Percentiles rank a stretch among this genome's conserved stretches.
phyloP scores from a whole-genome alignment of 2,329 filamentous ascomycete genomes.

The Alternaria brassicicola region DNA sequence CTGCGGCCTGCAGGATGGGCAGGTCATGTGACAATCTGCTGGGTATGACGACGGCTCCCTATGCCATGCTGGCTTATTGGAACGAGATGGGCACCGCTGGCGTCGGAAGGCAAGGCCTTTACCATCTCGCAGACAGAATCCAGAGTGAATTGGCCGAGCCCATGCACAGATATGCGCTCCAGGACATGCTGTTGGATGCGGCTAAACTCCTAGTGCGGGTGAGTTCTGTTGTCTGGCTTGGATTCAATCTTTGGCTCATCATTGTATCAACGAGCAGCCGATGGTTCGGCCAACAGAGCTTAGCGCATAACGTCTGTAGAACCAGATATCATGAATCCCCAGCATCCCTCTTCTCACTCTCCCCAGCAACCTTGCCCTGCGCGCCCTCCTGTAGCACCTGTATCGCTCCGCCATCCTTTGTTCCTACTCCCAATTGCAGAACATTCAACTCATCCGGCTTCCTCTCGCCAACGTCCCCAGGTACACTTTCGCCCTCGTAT shows the following conservation, averaged over 20 bases:
- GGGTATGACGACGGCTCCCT: not conserved
- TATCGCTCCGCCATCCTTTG: slow-evolving; percentile 18
- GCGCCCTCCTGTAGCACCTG: slow-evolving; percentile 15
- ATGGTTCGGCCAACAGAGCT: not conserved
- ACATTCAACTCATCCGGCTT: slow-evolving; percentile 32
- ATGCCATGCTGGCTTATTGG: not conserved
- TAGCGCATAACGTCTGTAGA: not conserved
- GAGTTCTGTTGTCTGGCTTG: not conserved
- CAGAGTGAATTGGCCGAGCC: not conserved
- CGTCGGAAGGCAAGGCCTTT: not conserved
- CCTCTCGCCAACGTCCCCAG: slow-evolving; percentile 18
- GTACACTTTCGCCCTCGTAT: slow-evolving; percentile 19
- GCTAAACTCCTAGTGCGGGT: not conserved
- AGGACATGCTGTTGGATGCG: not conserved
- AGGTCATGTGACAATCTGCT: not conserved
- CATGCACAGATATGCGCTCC: not conserved
- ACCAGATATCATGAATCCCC: not conserved
- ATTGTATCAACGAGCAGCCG: not conserved
- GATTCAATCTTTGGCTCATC: not conserved
- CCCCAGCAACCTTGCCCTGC: not conserved
- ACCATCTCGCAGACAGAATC: not conserved
- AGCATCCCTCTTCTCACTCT: not conserved
- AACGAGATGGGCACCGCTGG: not conserved
- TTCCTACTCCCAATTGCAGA: slow-evolving; percentile 29
- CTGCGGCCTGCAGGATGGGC: not conserved